Conservation (phyloP, 495 filamentous ascomycete species). For the Neurospora hispaniola region DNA sequence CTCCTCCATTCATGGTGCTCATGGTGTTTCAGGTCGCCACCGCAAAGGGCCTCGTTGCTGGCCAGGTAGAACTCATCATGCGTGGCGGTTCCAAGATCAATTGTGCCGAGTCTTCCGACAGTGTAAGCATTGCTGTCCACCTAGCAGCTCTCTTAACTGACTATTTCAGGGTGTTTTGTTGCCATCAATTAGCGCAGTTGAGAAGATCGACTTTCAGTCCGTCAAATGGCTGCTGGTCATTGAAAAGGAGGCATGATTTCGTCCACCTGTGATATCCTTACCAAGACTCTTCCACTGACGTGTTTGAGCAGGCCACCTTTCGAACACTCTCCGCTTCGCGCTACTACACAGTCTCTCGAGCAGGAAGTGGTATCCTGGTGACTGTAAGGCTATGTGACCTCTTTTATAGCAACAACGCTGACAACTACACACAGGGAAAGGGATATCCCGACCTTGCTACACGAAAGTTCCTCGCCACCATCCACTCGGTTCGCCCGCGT, state of each 20-base stretch:
- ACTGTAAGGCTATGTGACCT: constrained; percentile 13
- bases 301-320: constrained; percentile 58
- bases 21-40: constrained; percentile 43
- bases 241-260: constrained; percentile 70
- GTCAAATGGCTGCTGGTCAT: constrained; percentile 70
- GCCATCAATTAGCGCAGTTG: constrained; percentile 45
- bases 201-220: constrained; percentile 40
- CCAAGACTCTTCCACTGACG: constrained; percentile 9
- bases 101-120: constrained; percentile 19
- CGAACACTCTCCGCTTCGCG: constrained; percentile 32
- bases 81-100: constrained; percentile 16
- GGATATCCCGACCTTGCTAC: constrained; percentile 87
- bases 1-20: background rate
- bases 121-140: constrained; percentile 9
- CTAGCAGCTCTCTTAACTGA: background rate
- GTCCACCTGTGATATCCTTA: background rate
- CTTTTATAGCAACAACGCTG: background rate
- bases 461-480: constrained; percentile 51
- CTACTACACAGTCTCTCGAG: constrained; percentile 8
- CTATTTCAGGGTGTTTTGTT: constrained; percentile 52
- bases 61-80: constrained; percentile 15
- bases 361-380: constrained; percentile 21
- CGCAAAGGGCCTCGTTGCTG: constrained; percentile 34
- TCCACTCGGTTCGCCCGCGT: constrained; percentile 25
- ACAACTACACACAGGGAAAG: constrained; percentile 50